phyloP scores from a whole-genome alignment of 2,329 filamentous ascomycete genomes.

The Trichoderma sp. region DNA sequence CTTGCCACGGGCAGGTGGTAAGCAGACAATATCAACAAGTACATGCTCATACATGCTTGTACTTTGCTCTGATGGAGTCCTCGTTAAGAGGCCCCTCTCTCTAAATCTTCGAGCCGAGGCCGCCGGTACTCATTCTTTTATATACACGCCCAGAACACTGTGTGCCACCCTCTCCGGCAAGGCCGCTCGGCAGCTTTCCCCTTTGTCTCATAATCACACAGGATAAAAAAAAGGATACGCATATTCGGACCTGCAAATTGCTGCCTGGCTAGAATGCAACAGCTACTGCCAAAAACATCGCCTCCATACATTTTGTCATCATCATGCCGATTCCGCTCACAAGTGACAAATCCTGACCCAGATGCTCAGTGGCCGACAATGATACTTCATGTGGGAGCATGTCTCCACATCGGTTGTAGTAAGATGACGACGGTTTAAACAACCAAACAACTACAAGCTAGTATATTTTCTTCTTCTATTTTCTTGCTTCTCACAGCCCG shows the following conservation, averaged over 20 bases:
- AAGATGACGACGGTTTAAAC: conserved; percentile 11
- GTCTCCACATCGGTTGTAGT: conserved; percentile 11
- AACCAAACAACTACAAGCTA: background rate
- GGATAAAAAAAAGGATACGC: background rate
- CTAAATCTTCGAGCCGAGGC: conserved; percentile 5
- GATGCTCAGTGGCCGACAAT: background rate
- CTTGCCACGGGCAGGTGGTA: conserved; percentile 9
- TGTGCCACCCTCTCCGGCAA: conserved; percentile 12
- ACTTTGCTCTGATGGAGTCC: conserved; percentile 10
- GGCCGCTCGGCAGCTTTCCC: conserved; percentile 9
- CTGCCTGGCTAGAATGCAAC: conserved; percentile 8
- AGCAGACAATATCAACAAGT: conserved; percentile 13
- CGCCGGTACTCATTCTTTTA: conserved; percentile 14
- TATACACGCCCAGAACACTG: conserved; percentile 13
- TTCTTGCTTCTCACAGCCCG: background rate
- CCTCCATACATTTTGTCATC: background rate
- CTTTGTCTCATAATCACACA: background rate
- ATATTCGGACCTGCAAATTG: background rate
- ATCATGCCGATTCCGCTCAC: background rate
- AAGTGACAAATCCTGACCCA: conserved; percentile 4
- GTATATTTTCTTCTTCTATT: background rate
- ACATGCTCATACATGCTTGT: conserved; percentile 5
- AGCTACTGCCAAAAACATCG: background rate
- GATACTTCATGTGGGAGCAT: conserved; percentile 2
- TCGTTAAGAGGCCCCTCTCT: conserved; percentile 5